Percentiles rank a stretch among this genome's conserved stretches.
Evolutionary conservation across 1,139 yeast species (phyloP).

Genomic region (Pichia sp.): DNA sequence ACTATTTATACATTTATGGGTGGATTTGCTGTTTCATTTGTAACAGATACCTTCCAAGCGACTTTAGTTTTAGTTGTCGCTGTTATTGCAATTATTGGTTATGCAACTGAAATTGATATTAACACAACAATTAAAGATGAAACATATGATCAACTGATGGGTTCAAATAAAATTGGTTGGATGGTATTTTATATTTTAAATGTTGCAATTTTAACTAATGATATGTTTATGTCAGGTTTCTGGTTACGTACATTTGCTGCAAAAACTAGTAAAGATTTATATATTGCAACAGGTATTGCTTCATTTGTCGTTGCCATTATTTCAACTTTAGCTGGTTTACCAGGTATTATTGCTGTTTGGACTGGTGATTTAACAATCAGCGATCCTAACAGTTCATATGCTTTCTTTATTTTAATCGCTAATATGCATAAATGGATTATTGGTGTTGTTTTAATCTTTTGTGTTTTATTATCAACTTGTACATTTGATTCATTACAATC

Average conservation of each 20-base stretch:
- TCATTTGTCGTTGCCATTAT: conserved; percentile 58
- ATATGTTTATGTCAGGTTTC: conserved; percentile 84
- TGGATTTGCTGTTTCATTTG: conserved; percentile 83
- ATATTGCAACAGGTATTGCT: conserved; percentile 72
- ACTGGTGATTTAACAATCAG: conserved; percentile 62
- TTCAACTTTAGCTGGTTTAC: conserved; percentile 67
- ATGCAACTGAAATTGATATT: conserved; percentile 71
- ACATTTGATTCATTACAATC: conserved; percentile 87
- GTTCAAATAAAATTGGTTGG: conserved; percentile 75
- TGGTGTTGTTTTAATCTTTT: conserved; percentile 75
- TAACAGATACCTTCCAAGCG: conserved; percentile 89
- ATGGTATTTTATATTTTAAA: conserved; percentile 78
- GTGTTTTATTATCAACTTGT: conserved; percentile 72
- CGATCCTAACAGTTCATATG: conserved; percentile 54
- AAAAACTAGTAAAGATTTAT: conserved; percentile 64
- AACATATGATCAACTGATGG: conserved; percentile 47
- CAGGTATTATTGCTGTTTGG: conserved; percentile 92
- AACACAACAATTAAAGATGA: conserved; percentile 58
- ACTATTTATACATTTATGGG: conserved; percentile 84
- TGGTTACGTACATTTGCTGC: conserved; percentile 96
- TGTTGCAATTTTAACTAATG: conserved; percentile 85
- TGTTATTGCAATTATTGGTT: conserved; percentile 69
- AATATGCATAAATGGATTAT: conserved; percentile 84
- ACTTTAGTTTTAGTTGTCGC: conserved; percentile 59
- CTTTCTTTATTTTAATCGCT: conserved; percentile 63